Conservation (phyloP, 257 asterid species). For the Salvia rosmarinus region DNA sequence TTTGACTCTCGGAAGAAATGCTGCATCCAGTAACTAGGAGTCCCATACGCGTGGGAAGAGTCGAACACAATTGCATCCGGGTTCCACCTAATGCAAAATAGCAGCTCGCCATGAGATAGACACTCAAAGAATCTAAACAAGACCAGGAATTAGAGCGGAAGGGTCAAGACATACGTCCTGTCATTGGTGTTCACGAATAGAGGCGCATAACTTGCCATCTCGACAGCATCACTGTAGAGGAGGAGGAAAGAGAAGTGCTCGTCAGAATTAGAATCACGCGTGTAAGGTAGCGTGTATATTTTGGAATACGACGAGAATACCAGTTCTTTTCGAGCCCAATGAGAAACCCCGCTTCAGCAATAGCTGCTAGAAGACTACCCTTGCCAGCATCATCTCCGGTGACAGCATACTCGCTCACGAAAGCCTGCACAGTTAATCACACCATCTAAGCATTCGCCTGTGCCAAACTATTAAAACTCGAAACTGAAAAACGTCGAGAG, state of each 20-base stretch:
- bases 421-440: conserved; percentile 59
- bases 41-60: conserved; percentile 72
- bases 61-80: conserved; percentile 95
- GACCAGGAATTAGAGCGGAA: conserved; percentile 17
- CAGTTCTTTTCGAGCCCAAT: conserved; percentile 89
- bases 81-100: conserved; percentile 58
- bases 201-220: conserved; percentile 97
- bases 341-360: conserved; percentile 92
- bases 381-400: conserved; percentile 76
- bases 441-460: conserved; percentile 17
- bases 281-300: neutral
- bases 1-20: conserved; percentile 87
- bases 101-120: neutral
- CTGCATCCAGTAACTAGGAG: conserved; percentile 99
- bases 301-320: conserved; percentile 41
- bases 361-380: conserved; percentile 89
- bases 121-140: neutral
- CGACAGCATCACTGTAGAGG: conserved; percentile 67
- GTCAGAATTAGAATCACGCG: neutral
- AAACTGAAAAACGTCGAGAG: conserved; percentile 15
- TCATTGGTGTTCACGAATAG: conserved; percentile 76
- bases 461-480: conserved; percentile 10
- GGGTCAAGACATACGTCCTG: conserved; percentile 51
- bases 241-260: conserved; percentile 20
- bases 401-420: conserved; percentile 98